These are phyloP conservation scores for Cutaneotrichosporon sp. DNA, from an alignment of 1,284 basidiomycete genomes.

Conservation along the genomic window DNA sequence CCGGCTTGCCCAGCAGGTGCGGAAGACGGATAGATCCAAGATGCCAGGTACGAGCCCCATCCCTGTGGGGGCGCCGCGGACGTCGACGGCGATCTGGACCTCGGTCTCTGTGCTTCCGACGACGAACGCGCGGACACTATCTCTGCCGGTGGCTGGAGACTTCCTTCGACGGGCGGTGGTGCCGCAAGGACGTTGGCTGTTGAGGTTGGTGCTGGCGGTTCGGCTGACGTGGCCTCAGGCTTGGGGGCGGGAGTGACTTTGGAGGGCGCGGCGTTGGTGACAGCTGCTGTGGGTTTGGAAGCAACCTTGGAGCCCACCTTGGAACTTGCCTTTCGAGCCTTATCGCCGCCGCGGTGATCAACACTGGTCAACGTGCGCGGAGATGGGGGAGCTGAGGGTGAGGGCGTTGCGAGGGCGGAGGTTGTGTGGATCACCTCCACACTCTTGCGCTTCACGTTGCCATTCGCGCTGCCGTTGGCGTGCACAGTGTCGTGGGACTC, in stretches of 20 bases:
- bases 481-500: background rate
- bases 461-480: conserved; percentile 8
- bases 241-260: background rate
- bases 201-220: background rate
- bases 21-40: conserved; percentile 28
- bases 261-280: background rate
- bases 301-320: background rate
- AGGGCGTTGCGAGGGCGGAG: background rate
- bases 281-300: background rate
- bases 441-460: conserved; percentile 12
- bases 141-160: conserved; percentile 2
- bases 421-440: conserved; percentile 1
- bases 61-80: conserved; percentile 15
- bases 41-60: conserved; percentile 40
- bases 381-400: conserved; percentile 3
- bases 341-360: background rate
- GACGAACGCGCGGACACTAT: background rate
- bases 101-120: background rate
- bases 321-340: background rate
- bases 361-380: background rate
- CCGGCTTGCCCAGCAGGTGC: background rate
- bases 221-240: background rate
- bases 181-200: background rate
- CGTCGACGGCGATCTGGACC: background rate
- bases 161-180: conserved; percentile 2